Conservation (phyloP, 768 basidiomycete genomes). For the Boletus huronensis region DNA sequence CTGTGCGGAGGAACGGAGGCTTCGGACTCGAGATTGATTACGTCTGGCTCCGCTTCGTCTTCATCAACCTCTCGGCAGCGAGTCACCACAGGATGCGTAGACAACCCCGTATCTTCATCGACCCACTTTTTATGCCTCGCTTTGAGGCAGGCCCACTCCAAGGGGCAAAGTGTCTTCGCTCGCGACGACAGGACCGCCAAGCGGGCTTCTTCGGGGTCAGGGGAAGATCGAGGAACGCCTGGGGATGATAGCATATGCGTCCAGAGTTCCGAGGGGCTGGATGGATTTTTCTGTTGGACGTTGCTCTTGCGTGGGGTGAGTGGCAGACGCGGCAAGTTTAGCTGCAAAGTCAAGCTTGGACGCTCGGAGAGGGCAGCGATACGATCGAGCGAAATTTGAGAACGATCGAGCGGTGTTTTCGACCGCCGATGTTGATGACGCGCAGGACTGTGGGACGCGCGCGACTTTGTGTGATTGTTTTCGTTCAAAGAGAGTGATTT, state of each 20-base stretch:
- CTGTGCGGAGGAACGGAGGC: conserved; percentile 4
- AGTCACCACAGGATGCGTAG: conserved; percentile 9
- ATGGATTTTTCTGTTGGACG: background rate
- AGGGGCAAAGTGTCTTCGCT: conserved; percentile 45
- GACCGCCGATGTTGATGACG: conserved; percentile 5
- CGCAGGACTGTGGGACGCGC: conserved; percentile 1
- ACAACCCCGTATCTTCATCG: conserved; percentile 18
- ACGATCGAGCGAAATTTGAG: conserved; percentile 30
- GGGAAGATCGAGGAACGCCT: conserved; percentile 14
- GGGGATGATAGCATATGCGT: conserved; percentile 31
- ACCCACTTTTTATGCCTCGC: conserved; percentile 31
- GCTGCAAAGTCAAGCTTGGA: conserved; percentile 15
- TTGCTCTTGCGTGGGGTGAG: conserved; percentile 30
- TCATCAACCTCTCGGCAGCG: conserved; percentile 5
- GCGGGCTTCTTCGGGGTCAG: conserved; percentile 25
- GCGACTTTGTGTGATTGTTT: conserved; percentile 17
- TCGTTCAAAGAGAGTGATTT: conserved; percentile 23
- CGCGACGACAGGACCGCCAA: conserved; percentile 28
- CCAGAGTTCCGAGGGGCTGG: conserved; percentile 27
- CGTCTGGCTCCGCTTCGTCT: conserved; percentile 15
- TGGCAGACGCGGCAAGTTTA: conserved; percentile 8
- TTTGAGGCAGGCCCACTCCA: conserved; percentile 74
- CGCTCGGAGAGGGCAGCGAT: conserved; percentile 32
- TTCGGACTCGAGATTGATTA: conserved; percentile 14
- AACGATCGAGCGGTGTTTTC: conserved; percentile 20